A percentile compares a stretch with the other conserved stretches of the same genome.
These are phyloP conservation scores for Benincasa hispida DNA, from an alignment of 306 rosid species.

Conservation along the genomic window DNA sequence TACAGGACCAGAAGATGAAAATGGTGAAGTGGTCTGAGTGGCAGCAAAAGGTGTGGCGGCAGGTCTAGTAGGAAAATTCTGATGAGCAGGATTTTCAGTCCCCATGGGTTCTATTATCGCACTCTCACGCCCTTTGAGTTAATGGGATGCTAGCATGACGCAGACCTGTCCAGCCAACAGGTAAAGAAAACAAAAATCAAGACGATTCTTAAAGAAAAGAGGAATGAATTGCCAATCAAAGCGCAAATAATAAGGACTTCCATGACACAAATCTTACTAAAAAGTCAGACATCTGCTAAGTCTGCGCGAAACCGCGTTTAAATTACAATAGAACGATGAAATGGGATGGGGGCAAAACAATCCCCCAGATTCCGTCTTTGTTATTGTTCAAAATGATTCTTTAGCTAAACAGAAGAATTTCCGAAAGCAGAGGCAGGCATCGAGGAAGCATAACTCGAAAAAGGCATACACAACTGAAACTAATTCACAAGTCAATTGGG, in stretches of 20 bases:
- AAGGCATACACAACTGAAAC: not conserved
- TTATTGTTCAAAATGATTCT: not conserved
- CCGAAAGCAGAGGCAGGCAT: not conserved
- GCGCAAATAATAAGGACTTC: not conserved
- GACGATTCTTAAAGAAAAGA: not conserved
- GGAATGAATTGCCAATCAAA: not conserved
- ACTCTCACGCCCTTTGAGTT: not conserved
- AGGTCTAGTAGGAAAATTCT: conserved; percentile 57
- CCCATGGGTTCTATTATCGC: conserved; percentile 40
- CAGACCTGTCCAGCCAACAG: conserved; percentile 9
- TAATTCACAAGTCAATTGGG: not conserved
- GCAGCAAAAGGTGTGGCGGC: conserved; percentile 42
- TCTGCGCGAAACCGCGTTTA: not conserved
- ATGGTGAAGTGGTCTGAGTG: conserved; percentile 41
- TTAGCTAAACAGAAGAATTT: not conserved
- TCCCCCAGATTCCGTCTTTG: not conserved
- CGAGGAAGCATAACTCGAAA: not conserved
- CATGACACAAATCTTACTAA: not conserved
- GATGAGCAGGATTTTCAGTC: conserved; percentile 75
- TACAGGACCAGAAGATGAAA: conserved; percentile 56
- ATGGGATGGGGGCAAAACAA: not conserved
- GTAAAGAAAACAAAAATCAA: not conserved
- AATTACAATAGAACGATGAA: not conserved
- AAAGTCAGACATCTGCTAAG: not conserved
- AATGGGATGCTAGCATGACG: conserved; percentile 11